These are phyloP conservation scores for sunflower (Helianthus annuus) DNA, from an alignment of 129 eudicot genomes.

Conservation along the genomic window DNA sequence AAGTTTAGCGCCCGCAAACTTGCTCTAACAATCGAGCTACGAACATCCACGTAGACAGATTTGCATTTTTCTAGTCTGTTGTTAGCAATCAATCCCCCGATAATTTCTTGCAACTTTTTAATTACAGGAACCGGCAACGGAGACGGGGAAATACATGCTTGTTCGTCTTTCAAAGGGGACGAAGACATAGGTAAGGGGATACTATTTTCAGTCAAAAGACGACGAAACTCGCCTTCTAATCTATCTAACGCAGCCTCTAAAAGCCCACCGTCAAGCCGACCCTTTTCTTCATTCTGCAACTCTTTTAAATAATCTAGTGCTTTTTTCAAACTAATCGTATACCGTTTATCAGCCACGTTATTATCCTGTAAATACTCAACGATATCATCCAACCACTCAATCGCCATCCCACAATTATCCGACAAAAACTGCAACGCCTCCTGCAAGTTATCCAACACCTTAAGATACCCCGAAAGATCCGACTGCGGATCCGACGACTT, in stretches of 20 bases:
- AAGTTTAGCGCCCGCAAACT: constrained; percentile 88
- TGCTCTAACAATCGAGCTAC: constrained; percentile 89
- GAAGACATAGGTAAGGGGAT: constrained; percentile 90
- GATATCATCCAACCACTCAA: constrained; percentile 97
- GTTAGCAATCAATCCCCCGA: constrained; percentile 75
- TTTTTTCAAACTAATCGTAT: constrained; percentile 61
- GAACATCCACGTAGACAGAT: constrained; percentile 82
- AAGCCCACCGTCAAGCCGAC: constrained; percentile 86
- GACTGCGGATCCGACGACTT: constrained; percentile 93
- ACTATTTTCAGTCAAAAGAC: constrained; percentile 73
- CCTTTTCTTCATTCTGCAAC: constrained; percentile 65
- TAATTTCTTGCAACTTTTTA: constrained; percentile 85
- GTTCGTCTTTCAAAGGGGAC: constrained; percentile 45
- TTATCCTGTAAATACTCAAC: constrained; percentile 93
- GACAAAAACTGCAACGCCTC: constrained; percentile 81
- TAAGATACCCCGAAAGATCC: constrained; percentile 82
- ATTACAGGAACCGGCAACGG: constrained; percentile 81
- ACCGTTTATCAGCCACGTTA: constrained; percentile 76
- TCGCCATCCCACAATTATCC: constrained; percentile 96
- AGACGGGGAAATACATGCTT: constrained; percentile 79
- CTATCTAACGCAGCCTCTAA: constrained; percentile 78
- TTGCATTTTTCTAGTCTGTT: constrained; percentile 89
- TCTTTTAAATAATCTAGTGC: constrained; percentile 62
- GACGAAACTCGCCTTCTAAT: constrained; percentile 73
- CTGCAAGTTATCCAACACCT: constrained; percentile 82